Evolutionary conservation across 257 asterid genomes (phyloP).

Genomic region (Solanum arcanum): DNA sequence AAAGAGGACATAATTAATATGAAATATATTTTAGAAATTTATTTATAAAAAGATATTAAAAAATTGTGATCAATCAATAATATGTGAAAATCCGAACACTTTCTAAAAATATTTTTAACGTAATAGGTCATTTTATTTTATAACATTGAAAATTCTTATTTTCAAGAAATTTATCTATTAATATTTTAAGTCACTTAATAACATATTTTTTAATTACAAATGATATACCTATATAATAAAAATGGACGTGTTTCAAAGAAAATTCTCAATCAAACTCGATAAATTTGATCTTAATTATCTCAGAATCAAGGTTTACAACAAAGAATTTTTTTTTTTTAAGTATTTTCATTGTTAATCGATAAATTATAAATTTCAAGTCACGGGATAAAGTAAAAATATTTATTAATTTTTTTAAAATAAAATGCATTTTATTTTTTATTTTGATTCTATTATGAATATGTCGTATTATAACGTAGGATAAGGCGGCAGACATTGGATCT

Average conservation of each 20-base stretch:
- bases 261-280: not conserved
- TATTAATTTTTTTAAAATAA: no score
- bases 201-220: not conserved
- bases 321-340: not conserved
- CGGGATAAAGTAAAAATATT: not conserved
- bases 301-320: not conserved
- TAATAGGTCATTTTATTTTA: not conserved
- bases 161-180: not conserved
- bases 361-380: no score
- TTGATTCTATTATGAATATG: not conserved
- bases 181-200: not conserved
- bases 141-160: not conserved
- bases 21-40: not conserved
- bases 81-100: not conserved
- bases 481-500: not conserved
- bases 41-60: not conserved
- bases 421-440: not conserved
- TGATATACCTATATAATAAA: not conserved
- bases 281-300: not conserved
- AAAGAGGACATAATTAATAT: no score
- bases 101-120: not conserved
- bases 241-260: not conserved
- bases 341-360: not conserved
- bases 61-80: not conserved
- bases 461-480: not conserved